phyloP scores from a whole-genome alignment of 768 basidiomycete species.

The Hortiboletus flavorubellus region DNA sequence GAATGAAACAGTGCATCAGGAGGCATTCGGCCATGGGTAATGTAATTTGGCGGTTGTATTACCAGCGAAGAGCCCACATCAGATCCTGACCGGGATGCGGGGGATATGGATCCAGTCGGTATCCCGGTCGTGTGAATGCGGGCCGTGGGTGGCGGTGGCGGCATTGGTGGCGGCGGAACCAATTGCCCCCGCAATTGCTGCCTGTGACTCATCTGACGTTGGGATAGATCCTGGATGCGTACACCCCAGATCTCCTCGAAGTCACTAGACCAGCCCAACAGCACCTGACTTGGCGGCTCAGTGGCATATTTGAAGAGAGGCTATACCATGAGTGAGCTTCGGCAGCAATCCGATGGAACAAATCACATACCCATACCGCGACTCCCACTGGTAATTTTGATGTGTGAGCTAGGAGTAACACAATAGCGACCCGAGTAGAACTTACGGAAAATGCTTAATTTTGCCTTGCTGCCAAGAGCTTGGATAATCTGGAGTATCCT shows the following conservation, averaged over 20 bases:
- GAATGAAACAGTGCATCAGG: slow-evolving; percentile 37
- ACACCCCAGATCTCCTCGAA: slow-evolving; percentile 70
- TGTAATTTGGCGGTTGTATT: slow-evolving; percentile 28
- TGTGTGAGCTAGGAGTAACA: slow-evolving; percentile 8
- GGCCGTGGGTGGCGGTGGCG: slow-evolving; percentile 31
- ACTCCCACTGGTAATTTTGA: slow-evolving; percentile 49
- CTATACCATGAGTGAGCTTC: slow-evolving; percentile 35
- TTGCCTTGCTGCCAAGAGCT: slow-evolving; percentile 39
- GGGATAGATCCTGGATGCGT: slow-evolving; percentile 46
- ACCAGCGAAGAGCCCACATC: slow-evolving; percentile 16
- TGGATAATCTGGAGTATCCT: slow-evolving; percentile 39
- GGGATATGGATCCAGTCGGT: slow-evolving; percentile 18
- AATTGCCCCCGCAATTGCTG: slow-evolving; percentile 18
- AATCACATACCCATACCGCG: slow-evolving; percentile 55
- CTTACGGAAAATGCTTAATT: slow-evolving; percentile 45
- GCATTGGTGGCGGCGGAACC: slow-evolving; percentile 25
- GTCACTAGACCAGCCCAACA: slow-evolving; percentile 58
- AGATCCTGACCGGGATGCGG: slow-evolving; percentile 18
- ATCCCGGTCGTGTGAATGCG: slow-evolving; percentile 13
- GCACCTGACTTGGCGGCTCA: slow-evolving; percentile 46
- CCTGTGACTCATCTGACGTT: slow-evolving; percentile 18
- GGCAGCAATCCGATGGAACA: slow-evolving; percentile 22
- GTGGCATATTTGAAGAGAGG: slow-evolving; percentile 63
- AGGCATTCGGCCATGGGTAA: slow-evolving; percentile 33
- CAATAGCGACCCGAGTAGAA: slow-evolving; percentile 34